Evolutionary conservation across 2,329 filamentous ascomycete genomes (phyloP).

Genomic region (Colletotrichum chrysophilum): DNA sequence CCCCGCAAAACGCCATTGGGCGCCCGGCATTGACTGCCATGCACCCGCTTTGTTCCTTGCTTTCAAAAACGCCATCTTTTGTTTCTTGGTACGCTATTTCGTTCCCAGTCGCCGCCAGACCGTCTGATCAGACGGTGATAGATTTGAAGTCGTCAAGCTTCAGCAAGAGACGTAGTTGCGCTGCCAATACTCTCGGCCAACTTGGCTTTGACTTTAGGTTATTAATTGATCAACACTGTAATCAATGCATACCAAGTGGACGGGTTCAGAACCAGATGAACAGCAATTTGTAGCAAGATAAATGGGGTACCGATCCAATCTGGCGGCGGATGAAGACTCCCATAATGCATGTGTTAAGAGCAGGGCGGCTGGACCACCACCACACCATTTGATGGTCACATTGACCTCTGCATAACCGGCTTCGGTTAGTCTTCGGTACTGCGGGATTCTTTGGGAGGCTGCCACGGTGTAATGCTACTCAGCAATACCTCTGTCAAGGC

Average conservation of each 20-base stretch:
- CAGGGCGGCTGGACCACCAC: neutral
- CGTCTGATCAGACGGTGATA: slow-evolving; percentile 28
- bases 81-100: neutral
- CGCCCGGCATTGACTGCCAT: slow-evolving; percentile 11
- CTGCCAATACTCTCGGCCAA: neutral
- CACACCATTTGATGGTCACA: slow-evolving; percentile 16
- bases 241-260: slow-evolving; percentile 3
- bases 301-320: slow-evolving; percentile 1
- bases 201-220: slow-evolving; percentile 1
- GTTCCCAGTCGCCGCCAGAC: slow-evolving; percentile 1
- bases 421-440: neutral
- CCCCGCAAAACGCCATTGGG: slow-evolving; percentile 12
- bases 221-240: slow-evolving; percentile 12
- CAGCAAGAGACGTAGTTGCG: slow-evolving; percentile 41
- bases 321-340: slow-evolving; percentile 14
- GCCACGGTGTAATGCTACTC: neutral
- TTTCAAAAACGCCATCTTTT: neutral
- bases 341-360: slow-evolving; percentile 4
- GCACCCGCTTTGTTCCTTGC: slow-evolving; percentile 6
- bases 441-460: neutral
- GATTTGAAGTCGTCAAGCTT: neutral
- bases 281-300: neutral
- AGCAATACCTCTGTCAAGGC: neutral
- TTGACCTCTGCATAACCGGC: neutral
- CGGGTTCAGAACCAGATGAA: neutral